phyloP scores from a whole-genome alignment of 352 stramenopile genomes.

The Pythium volutum region DNA sequence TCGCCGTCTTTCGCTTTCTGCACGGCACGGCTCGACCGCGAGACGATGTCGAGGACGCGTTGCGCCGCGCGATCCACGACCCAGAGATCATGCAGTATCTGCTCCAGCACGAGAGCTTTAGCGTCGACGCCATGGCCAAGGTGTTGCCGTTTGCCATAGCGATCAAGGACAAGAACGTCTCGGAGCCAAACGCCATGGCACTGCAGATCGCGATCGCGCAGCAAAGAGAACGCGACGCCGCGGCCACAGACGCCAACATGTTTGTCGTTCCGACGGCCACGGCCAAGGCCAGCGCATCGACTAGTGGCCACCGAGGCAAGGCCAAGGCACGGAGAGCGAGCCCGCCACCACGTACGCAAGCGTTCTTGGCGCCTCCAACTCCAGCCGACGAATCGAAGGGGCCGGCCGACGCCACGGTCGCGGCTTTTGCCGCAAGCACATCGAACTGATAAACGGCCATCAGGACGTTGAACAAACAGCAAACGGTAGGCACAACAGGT shows the following conservation, averaged over 20 bases:
- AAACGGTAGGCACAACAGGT: no score
- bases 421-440: no score
- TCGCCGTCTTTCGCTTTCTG: slow-evolving; percentile 18
- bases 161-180: neutral
- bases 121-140: neutral
- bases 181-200: neutral
- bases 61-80: neutral
- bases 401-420: no score
- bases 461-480: no score
- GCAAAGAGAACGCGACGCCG: no score
- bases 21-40: neutral
- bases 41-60: slow-evolving; percentile 1
- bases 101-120: neutral
- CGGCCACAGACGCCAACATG: no score
- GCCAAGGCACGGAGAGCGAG: neutral
- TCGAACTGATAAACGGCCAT: no score
- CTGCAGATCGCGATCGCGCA: no score
- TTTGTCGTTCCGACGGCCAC: no score
- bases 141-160: neutral
- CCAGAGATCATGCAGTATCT: slow-evolving; percentile 2
- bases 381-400: no score
- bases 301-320: neutral
- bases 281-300: neutral
- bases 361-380: no score
- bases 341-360: neutral